These are phyloP conservation scores for Oryza meridionalis DNA, from an alignment of 176 grass and related monocot species.

Conservation along the genomic window DNA sequence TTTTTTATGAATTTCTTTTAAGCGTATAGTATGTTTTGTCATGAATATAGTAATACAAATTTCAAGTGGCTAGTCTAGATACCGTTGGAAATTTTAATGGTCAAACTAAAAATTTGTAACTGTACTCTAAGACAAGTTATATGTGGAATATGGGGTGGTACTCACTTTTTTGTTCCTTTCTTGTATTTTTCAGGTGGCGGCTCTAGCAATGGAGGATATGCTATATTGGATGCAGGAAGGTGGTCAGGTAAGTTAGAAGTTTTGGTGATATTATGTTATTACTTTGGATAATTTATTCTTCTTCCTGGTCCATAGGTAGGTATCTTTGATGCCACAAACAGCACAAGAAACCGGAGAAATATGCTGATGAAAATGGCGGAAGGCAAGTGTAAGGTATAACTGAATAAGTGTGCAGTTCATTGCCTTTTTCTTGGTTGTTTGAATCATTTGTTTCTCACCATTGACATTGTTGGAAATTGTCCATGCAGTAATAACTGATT, in stretches of 20 bases:
- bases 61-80: conserved; percentile 4
- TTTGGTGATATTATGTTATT: conserved; percentile 12
- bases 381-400: conserved; percentile 95
- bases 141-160: not conserved
- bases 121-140: not conserved
- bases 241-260: conserved; percentile 67
- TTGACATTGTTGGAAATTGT: conserved; percentile 2
- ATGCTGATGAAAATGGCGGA: conserved; percentile 98
- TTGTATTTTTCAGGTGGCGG: conserved; percentile 67
- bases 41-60: conserved; percentile 20
- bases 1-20: conserved; percentile 15
- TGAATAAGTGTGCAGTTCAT: conserved; percentile 9
- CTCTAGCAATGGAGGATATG: conserved; percentile 99
- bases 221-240: conserved; percentile 95
- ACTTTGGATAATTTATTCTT: conserved; percentile 36
- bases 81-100: conserved; percentile 16
- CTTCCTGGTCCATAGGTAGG: conserved; percentile 62
- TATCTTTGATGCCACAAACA: conserved; percentile 99
- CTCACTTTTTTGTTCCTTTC: not conserved
- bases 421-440: conserved; percentile 22
- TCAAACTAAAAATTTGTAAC: conserved; percentile 5
- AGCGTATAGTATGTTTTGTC: conserved; percentile 9
- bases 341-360: conserved; percentile 87
- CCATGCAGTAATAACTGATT: not conserved
- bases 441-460: conserved; percentile 22